phyloP scores from a whole-genome alignment of 345 rosid species.

The Brassica incana region DNA sequence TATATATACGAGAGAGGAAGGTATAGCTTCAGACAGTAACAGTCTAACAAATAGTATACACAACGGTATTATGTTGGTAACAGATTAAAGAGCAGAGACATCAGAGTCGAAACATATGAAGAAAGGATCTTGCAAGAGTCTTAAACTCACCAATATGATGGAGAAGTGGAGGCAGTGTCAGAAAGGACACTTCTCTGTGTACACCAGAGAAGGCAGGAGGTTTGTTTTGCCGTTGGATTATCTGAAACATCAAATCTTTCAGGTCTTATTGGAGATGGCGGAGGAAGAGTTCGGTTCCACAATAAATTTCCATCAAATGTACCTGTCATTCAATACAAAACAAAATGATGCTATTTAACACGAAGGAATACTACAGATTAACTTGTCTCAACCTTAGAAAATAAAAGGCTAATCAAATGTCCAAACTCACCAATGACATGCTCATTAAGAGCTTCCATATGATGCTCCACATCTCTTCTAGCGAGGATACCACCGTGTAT shows the following conservation, averaged over 20 bases:
- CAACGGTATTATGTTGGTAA: constrained; percentile 24
- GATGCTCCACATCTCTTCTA: constrained; percentile 79
- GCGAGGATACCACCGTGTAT: constrained; percentile 96
- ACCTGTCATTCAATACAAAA: constrained; percentile 43
- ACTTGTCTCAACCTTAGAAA: not conserved
- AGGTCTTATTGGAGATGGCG: constrained; percentile 38
- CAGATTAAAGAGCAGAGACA: constrained; percentile 15
- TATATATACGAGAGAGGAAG: constrained; percentile 31
- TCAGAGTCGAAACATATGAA: constrained; percentile 14
- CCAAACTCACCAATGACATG: constrained; percentile 71
- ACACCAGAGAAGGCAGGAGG: constrained; percentile 53
- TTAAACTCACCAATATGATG: constrained; percentile 39
- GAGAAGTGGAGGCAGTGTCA: constrained; percentile 49
- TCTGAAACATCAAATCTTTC: constrained; percentile 52
- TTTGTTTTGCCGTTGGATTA: constrained; percentile 47
- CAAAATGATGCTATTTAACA: constrained; percentile 10
- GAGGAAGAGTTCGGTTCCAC: constrained; percentile 50
- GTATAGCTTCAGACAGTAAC: constrained; percentile 38
- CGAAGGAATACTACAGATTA: not conserved
- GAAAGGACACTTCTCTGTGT: constrained; percentile 55
- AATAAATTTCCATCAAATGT: constrained; percentile 52
- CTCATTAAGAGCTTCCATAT: constrained; percentile 78
- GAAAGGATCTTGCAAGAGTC: constrained; percentile 40
- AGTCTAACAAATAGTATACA: constrained; percentile 25
- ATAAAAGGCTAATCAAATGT: not conserved